Percentiles rank a stretch among this genome's conserved stretches.
Evolutionary conservation across 2,329 filamentous ascomycete genomes (phyloP).

Genomic region (Epichloe amarillans): DNA sequence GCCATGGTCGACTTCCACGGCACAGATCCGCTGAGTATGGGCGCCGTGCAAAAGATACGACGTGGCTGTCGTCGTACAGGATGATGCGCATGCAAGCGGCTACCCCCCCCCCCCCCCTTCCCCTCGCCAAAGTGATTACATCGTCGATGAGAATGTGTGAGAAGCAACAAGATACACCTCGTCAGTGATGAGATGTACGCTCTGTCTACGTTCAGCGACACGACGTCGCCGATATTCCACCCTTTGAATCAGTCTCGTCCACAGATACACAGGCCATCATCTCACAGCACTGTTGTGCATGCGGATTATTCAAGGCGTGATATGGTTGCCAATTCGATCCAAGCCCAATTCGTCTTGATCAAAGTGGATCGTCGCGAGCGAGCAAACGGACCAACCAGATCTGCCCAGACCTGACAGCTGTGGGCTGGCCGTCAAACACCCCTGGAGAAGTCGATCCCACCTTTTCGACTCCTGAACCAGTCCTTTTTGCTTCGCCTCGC

Average conservation of each 20-base stretch:
- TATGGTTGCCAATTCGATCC: too few species aligned
- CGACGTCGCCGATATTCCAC: slow-evolving; percentile 9
- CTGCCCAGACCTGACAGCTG: background rate
- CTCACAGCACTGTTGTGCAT: slow-evolving; percentile 21
- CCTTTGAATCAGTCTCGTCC: slow-evolving; percentile 33
- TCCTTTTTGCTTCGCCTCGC: too few species aligned
- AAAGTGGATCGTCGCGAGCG: too few species aligned
- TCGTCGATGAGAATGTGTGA: too few species aligned
- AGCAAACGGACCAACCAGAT: too few species aligned
- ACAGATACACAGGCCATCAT: slow-evolving; percentile 30
- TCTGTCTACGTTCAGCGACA: slow-evolving; percentile 34
- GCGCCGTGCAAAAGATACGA: slow-evolving; percentile 24
- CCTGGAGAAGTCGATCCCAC: too few species aligned
- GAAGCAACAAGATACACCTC: slow-evolving; percentile 34
- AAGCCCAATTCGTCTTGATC: too few species aligned
- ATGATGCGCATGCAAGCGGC: slow-evolving; percentile 22
- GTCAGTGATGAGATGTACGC: slow-evolving; percentile 22
- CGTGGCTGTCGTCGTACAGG: slow-evolving; percentile 23
- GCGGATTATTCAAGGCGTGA: too few species aligned
- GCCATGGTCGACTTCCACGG: slow-evolving; percentile 28
- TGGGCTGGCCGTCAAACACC: background rate
- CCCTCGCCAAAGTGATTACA: too few species aligned
- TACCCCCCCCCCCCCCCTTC: too few species aligned
- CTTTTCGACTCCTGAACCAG: too few species aligned
- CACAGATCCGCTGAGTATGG: background rate